Evolutionary conservation across 805 yeast species (phyloP).

Genomic region (Myxozyma vanderwaltii): DNA sequence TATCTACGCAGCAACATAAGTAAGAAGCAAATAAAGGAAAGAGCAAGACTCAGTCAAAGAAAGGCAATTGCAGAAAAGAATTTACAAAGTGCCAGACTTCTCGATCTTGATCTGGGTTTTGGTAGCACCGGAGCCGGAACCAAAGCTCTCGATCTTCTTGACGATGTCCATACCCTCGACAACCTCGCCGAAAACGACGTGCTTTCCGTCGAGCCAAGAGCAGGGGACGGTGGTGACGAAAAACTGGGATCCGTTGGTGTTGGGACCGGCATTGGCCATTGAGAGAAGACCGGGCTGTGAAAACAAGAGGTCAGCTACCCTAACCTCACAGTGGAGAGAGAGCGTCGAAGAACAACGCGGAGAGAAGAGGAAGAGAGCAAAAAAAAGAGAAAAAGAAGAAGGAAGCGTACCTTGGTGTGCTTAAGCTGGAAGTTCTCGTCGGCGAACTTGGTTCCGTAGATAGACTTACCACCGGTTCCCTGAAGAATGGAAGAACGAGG

Average conservation of each 20-base stretch:
- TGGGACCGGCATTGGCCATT: slow-evolving; percentile 76
- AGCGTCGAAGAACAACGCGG: not conserved
- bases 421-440: slow-evolving; percentile 75
- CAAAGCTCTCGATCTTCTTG: slow-evolving; percentile 78
- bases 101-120: slow-evolving; percentile 64
- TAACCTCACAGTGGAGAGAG: not conserved
- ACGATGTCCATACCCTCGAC: slow-evolving; percentile 77
- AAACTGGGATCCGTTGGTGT: slow-evolving; percentile 86
- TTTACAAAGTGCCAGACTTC: slow-evolving; percentile 35
- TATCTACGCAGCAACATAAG: no score
- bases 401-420: slow-evolving; percentile 48
- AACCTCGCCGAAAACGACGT: slow-evolving; percentile 96
- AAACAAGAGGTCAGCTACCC: not conserved
- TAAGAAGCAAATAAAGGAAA: no score
- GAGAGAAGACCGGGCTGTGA: slow-evolving; percentile 66
- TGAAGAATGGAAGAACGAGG: not conserved
- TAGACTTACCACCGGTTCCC: slow-evolving; percentile 89
- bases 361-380: not conserved
- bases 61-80: not conserved
- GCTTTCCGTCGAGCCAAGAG: slow-evolving; percentile 89
- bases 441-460: slow-evolving; percentile 69
- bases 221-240: slow-evolving; percentile 91
- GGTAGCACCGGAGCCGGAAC: slow-evolving; percentile 69
- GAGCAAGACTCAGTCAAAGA: no score
- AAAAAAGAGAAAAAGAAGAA: not conserved